These are phyloP conservation scores for Aquilaria yunnanensis DNA, from an alignment of 345 rosid genomes.

Conservation along the genomic window DNA sequence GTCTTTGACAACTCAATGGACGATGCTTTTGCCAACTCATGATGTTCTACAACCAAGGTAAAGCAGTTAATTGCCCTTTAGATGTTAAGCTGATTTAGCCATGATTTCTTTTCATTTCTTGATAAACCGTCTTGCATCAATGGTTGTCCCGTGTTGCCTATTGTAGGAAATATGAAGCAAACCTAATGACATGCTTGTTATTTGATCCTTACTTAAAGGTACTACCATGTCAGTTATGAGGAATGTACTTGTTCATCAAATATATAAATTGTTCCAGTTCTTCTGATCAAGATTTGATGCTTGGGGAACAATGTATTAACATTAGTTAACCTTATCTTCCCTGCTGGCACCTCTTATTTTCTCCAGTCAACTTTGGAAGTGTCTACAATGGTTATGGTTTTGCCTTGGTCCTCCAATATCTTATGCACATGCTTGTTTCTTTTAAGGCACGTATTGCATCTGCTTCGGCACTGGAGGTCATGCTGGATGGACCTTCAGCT, in stretches of 20 bases:
- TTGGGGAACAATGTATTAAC: too few species aligned
- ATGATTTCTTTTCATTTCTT: not conserved
- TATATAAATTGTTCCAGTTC: too few species aligned
- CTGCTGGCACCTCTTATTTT: not conserved
- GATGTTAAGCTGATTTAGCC: constrained; percentile 4
- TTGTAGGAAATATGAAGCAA: constrained; percentile 73
- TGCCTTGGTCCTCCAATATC: constrained; percentile 10
- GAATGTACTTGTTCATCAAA: not conserved
- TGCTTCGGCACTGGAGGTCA: constrained; percentile 66
- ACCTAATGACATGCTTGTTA: constrained; percentile 78
- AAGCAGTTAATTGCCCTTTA: constrained; percentile 15
- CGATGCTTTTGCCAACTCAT: constrained; percentile 76
- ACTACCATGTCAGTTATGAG: constrained; percentile 11
- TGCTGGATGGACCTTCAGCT: constrained; percentile 84
- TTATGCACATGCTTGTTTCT: constrained; percentile 22
- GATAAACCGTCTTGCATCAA: constrained; percentile 10
- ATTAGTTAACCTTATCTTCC: constrained; percentile 3
- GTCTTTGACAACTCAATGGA: constrained; percentile 82
- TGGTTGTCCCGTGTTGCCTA: constrained; percentile 17
- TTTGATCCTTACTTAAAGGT: constrained; percentile 92
- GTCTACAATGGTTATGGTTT: not conserved
- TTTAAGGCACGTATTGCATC: constrained; percentile 72
- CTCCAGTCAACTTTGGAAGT: constrained; percentile 11
- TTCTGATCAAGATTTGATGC: too few species aligned
- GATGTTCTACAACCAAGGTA: constrained; percentile 79